phyloP scores from a whole-genome alignment of 2,329 filamentous ascomycete genomes.

The Diplodia sapinea region DNA sequence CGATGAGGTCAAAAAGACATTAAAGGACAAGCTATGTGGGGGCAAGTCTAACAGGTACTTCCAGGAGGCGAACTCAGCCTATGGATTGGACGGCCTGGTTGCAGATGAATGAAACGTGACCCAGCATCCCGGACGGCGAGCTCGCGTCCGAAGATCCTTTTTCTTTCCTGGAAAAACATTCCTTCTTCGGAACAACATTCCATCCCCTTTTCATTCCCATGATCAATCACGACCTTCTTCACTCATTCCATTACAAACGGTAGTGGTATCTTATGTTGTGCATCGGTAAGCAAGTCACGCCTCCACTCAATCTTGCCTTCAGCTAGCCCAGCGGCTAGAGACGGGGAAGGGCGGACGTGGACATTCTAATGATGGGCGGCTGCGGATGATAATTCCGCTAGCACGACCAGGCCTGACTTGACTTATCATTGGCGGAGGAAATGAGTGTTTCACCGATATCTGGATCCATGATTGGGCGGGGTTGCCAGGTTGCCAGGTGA shows the following conservation, averaged over 20 bases:
- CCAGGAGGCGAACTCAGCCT: background rate
- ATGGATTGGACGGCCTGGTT: background rate
- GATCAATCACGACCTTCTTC: background rate
- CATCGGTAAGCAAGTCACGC: background rate
- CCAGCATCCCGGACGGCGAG: background rate
- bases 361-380: background rate
- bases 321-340: background rate
- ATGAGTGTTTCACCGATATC: background rate
- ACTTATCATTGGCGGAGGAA: background rate
- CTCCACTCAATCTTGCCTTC: background rate
- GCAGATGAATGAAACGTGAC: constrained; percentile 1
- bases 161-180: background rate
- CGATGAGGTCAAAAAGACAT: background rate
- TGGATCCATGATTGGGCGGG: background rate
- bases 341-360: background rate
- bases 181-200: background rate
- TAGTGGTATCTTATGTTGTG: background rate
- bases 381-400: background rate
- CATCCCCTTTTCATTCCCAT: too few species aligned
- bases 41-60: background rate
- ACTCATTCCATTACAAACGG: background rate
- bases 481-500: background rate
- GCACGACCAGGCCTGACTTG: background rate
- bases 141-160: background rate
- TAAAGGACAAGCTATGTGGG: background rate